Base-by-base conservation (phyloP, 441 rosid species). In the Gossypium laxum region DNA sequence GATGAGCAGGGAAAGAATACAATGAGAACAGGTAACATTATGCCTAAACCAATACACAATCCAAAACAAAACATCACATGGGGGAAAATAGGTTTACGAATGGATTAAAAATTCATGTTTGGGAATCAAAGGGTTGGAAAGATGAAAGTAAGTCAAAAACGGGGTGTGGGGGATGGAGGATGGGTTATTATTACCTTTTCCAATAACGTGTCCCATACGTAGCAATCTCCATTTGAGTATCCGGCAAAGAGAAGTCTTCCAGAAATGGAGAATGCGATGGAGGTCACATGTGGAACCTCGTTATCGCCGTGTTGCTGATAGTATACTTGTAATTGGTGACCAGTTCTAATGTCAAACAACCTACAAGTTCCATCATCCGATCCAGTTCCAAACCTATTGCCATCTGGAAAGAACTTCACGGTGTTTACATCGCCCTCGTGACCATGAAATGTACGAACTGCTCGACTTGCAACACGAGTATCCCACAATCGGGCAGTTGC, bases 341-440 rank as follows among this genome's bases (percentile, higher is more conserved):
- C 99, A 38, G 97, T 95, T 76, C 99, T 88, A 47, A 91, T 83
- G 69, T 92, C 99, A 85, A 87, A 91, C 76, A 95, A 76, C 84
- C 93, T 85, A 84, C 98, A 95, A 48, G 97, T 89, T 74, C 99
- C 98, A 78, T 95, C 99, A 11, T 85, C 95, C 12, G 97, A 91
- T 19, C 99, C 99, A 12, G 99, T 89, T 79, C 95, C 99, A 77
- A 95, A 95, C 83, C 95, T 87, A 79, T 91, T 66, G 69, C 99
- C 98, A 82, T 95, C 99, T 18, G 98, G 95, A 80, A 95, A 92
- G 87, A 92, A 95, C 83, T 85, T 92, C 75, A 91, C 98, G 11
- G 91, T 69, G 75, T 86, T 92, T 52, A 95, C 97, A 81, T 92
- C 99, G 82, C 91, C 95, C 74, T 91, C 88, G 3, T 95, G 99